Evolutionary conservation across 495 filamentous ascomycete species (phyloP), one percentile per base, ranked within the genome.

Genomic region (Trichoderma gamsii): DNA sequence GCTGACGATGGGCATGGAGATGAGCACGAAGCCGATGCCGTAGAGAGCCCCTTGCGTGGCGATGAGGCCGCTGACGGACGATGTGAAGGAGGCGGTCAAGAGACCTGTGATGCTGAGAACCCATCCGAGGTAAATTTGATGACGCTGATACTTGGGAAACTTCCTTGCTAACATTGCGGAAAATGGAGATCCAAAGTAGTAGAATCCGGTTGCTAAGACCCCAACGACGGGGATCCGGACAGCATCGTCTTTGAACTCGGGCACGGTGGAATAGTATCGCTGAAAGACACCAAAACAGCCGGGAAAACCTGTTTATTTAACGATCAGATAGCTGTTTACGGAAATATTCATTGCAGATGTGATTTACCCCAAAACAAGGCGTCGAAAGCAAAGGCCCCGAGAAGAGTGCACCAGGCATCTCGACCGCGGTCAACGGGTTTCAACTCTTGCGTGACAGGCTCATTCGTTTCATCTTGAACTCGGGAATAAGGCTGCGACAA

Each of bases 21-120:
- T 68, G 12, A 75, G 74, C 25, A 76, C 67, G 66, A 79, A 79
- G 23, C 77, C 77, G 5, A 76, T 21, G 8, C 78, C 78, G 67
- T 79, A 79, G 21, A 78, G 70, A 23, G 77, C 63, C 0, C 78
- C 78, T 71, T 79, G 78, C 7, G 78, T 79, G 7, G 77, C 43
- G 38, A 79, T 75, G 8, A 79, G 73, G 25, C 41, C 68, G 18
- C 64, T 66, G 9, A 79, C 66, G 25, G 71, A 72, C 6, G 69
- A 69, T 1, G 72, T 76, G 63, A 79, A 79, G 13, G 76, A 78
- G 15, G 71, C 74, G 0, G 71, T 72, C n/a, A 78, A 52, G 23
- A 79, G 72, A 4, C 72, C 73, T 0, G 70, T 16, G n/a, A 77
- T 73, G 63, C 73, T 74, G 5, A 75, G 52, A 3, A 69, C 70